Conservation (phyloP, 495 filamentous ascomycete species). For the Penicillium fimorum region DNA sequence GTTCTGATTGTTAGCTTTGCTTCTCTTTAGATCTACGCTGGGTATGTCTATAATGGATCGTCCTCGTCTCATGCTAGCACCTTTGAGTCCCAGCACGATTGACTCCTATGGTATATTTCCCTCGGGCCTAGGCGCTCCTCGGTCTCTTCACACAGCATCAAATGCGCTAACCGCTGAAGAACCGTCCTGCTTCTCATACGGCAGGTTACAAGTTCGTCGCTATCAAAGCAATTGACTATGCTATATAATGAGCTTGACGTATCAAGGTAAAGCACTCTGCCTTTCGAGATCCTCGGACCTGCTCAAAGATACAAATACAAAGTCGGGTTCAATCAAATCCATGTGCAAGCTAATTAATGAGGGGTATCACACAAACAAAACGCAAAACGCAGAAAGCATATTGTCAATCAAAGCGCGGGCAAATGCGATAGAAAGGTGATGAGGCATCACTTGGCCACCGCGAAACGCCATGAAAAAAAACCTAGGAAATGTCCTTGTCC, state of each 20-base stretch:
- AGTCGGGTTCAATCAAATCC: not conserved
- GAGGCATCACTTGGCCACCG: not conserved
- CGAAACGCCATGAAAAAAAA: not conserved
- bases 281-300: not conserved
- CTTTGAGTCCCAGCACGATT: too few relatives aligned
- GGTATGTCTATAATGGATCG: not conserved
- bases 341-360: not conserved
- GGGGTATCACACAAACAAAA: not conserved
- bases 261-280: not conserved
- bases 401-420: not conserved
- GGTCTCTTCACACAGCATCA: too few relatives aligned
- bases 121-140: too few relatives aligned
- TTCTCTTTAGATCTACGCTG: not conserved
- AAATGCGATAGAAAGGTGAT: not conserved
- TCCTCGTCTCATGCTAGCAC: not conserved
- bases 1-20: not conserved
- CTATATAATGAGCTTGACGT: not conserved
- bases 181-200: too few relatives aligned
- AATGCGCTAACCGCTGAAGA: too few relatives aligned
- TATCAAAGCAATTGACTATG: too few relatives aligned
- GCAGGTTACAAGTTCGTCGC: too few relatives aligned
- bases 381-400: not conserved
- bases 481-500: not conserved
- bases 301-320: not conserved
- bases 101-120: too few relatives aligned